A percentile compares a stretch with the other conserved stretches of the same genome.
Conservation (phyloP, 2,329 filamentous ascomycete species). For the Xylaria sp. region DNA sequence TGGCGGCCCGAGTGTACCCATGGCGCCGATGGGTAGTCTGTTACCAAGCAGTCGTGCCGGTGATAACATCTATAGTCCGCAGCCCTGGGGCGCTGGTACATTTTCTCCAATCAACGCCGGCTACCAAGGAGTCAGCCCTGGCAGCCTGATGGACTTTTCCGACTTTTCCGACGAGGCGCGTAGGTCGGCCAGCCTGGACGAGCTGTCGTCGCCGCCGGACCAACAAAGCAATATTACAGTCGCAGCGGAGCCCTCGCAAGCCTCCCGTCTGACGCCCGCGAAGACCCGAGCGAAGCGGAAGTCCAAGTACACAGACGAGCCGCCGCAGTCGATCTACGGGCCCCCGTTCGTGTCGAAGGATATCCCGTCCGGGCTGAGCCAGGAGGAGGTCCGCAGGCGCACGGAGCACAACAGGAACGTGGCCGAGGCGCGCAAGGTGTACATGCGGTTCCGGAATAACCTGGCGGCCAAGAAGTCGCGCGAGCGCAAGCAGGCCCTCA, state of each 20-base stretch:
- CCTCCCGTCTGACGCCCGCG: background rate
- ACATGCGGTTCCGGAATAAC: slow-evolving; percentile 29
- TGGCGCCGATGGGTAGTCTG: background rate
- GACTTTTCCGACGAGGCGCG: background rate
- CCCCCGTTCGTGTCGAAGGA: slow-evolving; percentile 23
- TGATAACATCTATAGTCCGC: background rate
- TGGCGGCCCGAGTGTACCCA: background rate
- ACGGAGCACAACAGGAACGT: background rate
- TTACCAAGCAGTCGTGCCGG: background rate
- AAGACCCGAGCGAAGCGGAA: slow-evolving; percentile 5
- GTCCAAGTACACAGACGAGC: slow-evolving; percentile 29
- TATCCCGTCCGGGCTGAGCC: slow-evolving; percentile 16
- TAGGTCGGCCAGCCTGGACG: background rate
- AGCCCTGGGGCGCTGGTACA: background rate
- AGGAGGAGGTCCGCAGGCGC: slow-evolving; percentile 4
- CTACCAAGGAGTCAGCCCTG: background rate
- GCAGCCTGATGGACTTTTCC: background rate
- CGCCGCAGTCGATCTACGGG: slow-evolving; percentile 21
- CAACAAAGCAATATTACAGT: background rate
- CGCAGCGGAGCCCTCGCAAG: background rate
- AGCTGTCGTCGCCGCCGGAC: background rate
- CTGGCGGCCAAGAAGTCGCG: slow-evolving; percentile 26
- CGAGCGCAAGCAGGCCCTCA: slow-evolving; percentile 18
- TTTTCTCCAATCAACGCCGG: background rate
- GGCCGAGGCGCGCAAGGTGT: slow-evolving; percentile 10